These are phyloP conservation scores for Colletotrichum sansevieriae DNA, from an alignment of 2,329 filamentous ascomycete genomes.

Conservation along the genomic window DNA sequence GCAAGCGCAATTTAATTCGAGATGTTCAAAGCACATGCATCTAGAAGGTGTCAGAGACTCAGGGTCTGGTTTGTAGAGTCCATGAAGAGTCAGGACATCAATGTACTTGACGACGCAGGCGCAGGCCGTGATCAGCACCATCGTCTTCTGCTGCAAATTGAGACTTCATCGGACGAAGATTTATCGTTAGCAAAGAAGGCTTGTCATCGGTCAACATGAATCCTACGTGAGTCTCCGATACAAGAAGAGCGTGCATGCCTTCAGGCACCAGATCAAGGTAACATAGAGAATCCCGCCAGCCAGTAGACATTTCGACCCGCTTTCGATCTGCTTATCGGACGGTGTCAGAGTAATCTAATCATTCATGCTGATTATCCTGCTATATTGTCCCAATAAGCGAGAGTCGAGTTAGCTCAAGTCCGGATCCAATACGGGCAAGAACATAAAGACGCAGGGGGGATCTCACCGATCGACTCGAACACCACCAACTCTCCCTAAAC, in stretches of 20 bases:
- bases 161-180: conserved; percentile 33
- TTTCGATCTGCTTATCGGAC: conserved; percentile 21
- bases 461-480: conserved; percentile 33
- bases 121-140: conserved; percentile 42
- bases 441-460: neutral
- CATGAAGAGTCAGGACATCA: neutral
- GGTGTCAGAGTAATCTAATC: neutral
- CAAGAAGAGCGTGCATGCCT: conserved; percentile 58
- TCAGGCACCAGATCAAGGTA: conserved; percentile 57
- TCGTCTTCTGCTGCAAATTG: conserved; percentile 42
- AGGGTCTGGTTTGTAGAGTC: too few relatives aligned
- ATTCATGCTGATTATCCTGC: conserved; percentile 28
- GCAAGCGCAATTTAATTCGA: conserved; percentile 44
- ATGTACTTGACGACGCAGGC: conserved; percentile 41
- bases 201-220: too few relatives aligned
- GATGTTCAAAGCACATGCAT: conserved; percentile 42
- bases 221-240: too few relatives aligned
- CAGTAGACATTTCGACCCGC: conserved; percentile 47
- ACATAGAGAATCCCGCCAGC: conserved; percentile 57
- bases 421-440: conserved; percentile 43
- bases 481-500: conserved; percentile 15
- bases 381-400: neutral
- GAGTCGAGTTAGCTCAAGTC: conserved; percentile 40
- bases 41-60: conserved; percentile 13
- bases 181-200: too few relatives aligned